Evolutionary conservation across 345 rosid species (phyloP).

Genomic region (Leavenworthia alabamica): DNA sequence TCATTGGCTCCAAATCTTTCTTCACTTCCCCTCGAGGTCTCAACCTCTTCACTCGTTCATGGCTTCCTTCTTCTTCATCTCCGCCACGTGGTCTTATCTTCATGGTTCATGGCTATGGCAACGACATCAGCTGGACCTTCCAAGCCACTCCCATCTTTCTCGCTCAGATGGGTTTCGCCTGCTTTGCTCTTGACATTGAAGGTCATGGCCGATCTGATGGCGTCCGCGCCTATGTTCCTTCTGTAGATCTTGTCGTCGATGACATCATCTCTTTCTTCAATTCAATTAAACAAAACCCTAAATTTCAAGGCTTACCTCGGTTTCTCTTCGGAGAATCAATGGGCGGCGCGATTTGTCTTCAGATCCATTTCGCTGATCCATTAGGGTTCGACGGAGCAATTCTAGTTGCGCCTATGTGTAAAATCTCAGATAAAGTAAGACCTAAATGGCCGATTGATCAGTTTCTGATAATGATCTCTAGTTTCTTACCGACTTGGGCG

Average conservation of each 20-base stretch:
- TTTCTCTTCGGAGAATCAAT: constrained; percentile 77
- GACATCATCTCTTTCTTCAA: constrained; percentile 53
- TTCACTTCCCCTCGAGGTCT: constrained; percentile 79
- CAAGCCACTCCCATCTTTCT: constrained; percentile 65
- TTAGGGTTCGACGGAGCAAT: constrained; percentile 58
- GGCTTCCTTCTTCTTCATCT: constrained; percentile 44
- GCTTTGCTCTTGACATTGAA: constrained; percentile 74
- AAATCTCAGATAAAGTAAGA: constrained; percentile 58
- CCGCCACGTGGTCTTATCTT: constrained; percentile 60
- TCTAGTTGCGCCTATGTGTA: constrained; percentile 82
- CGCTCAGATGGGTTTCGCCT: constrained; percentile 71
- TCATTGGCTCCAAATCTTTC: constrained; percentile 47
- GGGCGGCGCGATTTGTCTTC: constrained; percentile 72
- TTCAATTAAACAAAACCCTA: constrained; percentile 39
- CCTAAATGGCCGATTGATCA: constrained; percentile 82
- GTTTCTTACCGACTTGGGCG: constrained; percentile 62
- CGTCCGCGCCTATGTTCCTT: constrained; percentile 51
- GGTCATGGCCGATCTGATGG: constrained; percentile 82
- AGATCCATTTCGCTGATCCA: constrained; percentile 51
- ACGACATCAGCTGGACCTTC: constrained; percentile 79
- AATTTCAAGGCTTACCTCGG: constrained; percentile 38
- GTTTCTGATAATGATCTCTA: constrained; percentile 44
- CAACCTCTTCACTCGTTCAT: constrained; percentile 63
- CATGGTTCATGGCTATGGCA: constrained; percentile 83
- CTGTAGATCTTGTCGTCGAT: constrained; percentile 57